Percentiles rank a stretch among this genome's conserved stretches.
These are phyloP conservation scores for Fusarium guadeloupense DNA, from an alignment of 2,329 filamentous ascomycete genomes.

Conservation along the genomic window DNA sequence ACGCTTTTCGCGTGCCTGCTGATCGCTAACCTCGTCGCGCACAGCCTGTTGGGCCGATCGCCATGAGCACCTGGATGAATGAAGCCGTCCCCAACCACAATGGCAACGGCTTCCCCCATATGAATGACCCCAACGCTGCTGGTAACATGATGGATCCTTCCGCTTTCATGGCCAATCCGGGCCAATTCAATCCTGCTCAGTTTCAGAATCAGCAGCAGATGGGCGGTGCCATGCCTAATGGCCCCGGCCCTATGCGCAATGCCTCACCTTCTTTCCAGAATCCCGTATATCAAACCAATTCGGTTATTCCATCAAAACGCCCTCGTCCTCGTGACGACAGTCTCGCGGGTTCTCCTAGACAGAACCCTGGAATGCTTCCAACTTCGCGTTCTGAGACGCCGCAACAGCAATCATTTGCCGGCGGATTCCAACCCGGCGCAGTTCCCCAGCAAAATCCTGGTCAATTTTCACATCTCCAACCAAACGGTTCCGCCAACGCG, in stretches of 20 bases:
- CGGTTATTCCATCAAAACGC: conserved; percentile 90
- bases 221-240: conserved; percentile 75
- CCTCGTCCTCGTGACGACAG: conserved; percentile 84
- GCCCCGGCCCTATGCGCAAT: conserved; percentile 82
- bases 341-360: conserved; percentile 81
- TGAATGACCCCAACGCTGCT: conserved; percentile 68
- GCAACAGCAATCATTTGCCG: conserved; percentile 76
- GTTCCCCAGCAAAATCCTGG: conserved; percentile 69
- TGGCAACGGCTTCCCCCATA: conserved; percentile 73
- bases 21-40: conserved; percentile 57
- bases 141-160: conserved; percentile 72
- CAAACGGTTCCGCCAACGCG: conserved; percentile 81
- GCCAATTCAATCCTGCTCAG: conserved; percentile 69
- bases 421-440: conserved; percentile 72
- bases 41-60: conserved; percentile 58
- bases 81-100: conserved; percentile 75
- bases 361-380: conserved; percentile 76
- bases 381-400: conserved; percentile 93
- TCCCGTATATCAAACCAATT: conserved; percentile 82
- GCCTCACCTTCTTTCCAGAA: conserved; percentile 80
- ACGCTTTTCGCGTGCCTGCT: conserved; percentile 51
- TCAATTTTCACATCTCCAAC: conserved; percentile 84
- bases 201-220: conserved; percentile 66
- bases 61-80: conserved; percentile 79
- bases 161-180: conserved; percentile 68